Base-by-base conservation (phyloP, 2,329 filamentous ascomycete species). In the Tricladium varicosporioides region DNA sequence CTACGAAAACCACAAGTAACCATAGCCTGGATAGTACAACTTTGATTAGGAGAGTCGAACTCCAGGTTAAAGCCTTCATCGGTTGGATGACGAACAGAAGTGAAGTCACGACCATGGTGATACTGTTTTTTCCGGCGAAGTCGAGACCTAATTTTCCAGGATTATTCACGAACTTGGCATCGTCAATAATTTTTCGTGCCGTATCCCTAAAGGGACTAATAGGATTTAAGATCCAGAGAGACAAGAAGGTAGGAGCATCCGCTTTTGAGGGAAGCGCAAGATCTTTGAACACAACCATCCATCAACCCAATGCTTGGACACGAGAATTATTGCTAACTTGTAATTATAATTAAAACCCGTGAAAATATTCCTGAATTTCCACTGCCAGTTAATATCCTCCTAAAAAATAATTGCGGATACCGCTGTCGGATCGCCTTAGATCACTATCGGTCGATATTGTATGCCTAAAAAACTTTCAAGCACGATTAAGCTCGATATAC, bases 331-430 rank as follows among this genome's bases (percentile, higher is more conserved):
- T 48, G 11, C 36, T 10, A 11, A 48, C 51, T 78, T 77, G 40
- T 78, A 31, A 80, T 78, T 9, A 83, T 68, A 2, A 83, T 74
- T 0, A 76, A 72, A 2, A 77, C 78, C 8, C 83, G 66, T 1
- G 74, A 72, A 1, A 70, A 73, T 72, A 82, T 77, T 0, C 78
- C 80, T 0, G 78, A 75, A 7, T 7, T 27, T 3, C 22, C 22
- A 27, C 22, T 27, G 22, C 22, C 22, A 27, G 22, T 4, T 27
- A 27, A 7, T 3, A 27, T 27, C 7, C 22, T 27, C 22, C 22
- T 7, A 27, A 7, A 3, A 27, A 27, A 4, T 3, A 27, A 4
- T 4, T 27, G 22, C 22, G 4, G 7, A 27, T 27, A 27, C 3
- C 7, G 4, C 22, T 27, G 3, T 3, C 22, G 4, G 4, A 27